These are phyloP conservation scores for Lenwebbia sp. DNA, from an alignment of 345 rosid genomes.

Conservation along the genomic window DNA sequence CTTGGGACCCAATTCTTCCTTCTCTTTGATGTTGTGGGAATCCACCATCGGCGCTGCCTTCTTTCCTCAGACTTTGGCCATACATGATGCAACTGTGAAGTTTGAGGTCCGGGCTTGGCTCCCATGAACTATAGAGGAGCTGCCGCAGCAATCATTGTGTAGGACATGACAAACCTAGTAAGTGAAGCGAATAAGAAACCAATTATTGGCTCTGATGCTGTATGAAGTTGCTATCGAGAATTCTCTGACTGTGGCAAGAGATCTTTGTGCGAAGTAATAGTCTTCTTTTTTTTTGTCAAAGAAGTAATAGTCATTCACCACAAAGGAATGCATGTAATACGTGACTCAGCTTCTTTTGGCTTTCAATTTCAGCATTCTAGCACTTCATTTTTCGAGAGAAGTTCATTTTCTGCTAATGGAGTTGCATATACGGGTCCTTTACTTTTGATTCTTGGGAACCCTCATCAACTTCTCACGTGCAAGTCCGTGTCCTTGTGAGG, in stretches of 20 bases:
- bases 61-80: constrained; percentile 85
- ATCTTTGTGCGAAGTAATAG: neutral
- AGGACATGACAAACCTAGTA: constrained; percentile 78
- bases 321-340: neutral
- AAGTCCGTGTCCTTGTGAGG: neutral
- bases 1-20: too few relatives aligned
- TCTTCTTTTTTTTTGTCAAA: neutral
- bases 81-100: constrained; percentile 74
- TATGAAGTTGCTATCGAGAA: neutral
- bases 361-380: neutral
- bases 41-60: constrained; percentile 91
- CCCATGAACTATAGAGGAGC: constrained; percentile 98
- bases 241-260: neutral
- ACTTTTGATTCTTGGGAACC: neutral
- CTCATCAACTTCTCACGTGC: neutral
- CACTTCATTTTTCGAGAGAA: neutral
- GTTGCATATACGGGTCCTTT: neutral
- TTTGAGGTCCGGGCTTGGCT: constrained; percentile 97
- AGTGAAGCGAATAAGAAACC: constrained; percentile 2
- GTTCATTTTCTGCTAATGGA: neutral
- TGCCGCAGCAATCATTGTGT: constrained; percentile 80
- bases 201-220: neutral
- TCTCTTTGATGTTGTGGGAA: constrained; percentile 50
- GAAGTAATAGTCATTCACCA: neutral
- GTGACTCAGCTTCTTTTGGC: neutral